phyloP scores from a whole-genome alignment of 1,139 yeast genomes.

The Williopsis jadinii region DNA sequence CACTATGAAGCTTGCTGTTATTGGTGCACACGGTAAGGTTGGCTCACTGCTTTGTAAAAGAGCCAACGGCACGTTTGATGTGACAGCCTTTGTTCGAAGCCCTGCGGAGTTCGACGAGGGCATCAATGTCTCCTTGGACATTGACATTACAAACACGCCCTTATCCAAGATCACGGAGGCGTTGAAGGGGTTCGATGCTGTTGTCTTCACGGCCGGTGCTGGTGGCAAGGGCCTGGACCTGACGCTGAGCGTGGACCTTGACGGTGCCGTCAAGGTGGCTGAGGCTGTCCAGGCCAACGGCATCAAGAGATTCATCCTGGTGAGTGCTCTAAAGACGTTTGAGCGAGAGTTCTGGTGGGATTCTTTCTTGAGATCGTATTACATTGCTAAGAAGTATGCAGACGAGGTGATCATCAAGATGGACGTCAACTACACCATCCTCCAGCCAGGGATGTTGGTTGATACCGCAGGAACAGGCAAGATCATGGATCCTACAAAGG shows the following conservation, averaged over 20 bases:
- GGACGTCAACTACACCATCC: constrained; percentile 42
- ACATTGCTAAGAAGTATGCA: constrained; percentile 50
- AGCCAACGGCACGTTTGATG: constrained; percentile 25
- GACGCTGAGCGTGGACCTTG: constrained; percentile 51
- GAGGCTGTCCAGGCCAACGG: constrained; percentile 47
- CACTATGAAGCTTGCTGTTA: constrained; percentile 32
- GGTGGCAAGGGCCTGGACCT: constrained; percentile 44
- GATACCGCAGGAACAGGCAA: constrained; percentile 37
- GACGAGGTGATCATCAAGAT: constrained; percentile 39
- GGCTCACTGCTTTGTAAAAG: constrained; percentile 28
- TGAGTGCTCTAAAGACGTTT: constrained; percentile 52
- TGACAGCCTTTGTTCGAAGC: constrained; percentile 47
- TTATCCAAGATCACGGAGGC: constrained; percentile 31
- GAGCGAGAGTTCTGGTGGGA: constrained; percentile 37
- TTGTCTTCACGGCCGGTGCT: constrained; percentile 60
- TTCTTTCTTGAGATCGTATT: constrained; percentile 33
- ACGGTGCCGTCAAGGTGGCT: constrained; percentile 51
- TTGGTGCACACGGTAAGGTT: constrained; percentile 61
- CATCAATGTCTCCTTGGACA: constrained; percentile 30
- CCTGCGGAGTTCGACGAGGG: constrained; percentile 36
- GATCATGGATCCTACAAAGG: constrained; percentile 19
- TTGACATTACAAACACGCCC: constrained; percentile 33
- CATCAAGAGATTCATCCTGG: constrained; percentile 41
- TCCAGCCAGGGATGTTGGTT: constrained; percentile 40
- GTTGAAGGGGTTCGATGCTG: constrained; percentile 45